A percentile compares a stretch with the other conserved stretches of the same genome.
Evolutionary conservation across 108 stramenopile genomes (phyloP).

Genomic region (Aurantiochytrium sp.): DNA sequence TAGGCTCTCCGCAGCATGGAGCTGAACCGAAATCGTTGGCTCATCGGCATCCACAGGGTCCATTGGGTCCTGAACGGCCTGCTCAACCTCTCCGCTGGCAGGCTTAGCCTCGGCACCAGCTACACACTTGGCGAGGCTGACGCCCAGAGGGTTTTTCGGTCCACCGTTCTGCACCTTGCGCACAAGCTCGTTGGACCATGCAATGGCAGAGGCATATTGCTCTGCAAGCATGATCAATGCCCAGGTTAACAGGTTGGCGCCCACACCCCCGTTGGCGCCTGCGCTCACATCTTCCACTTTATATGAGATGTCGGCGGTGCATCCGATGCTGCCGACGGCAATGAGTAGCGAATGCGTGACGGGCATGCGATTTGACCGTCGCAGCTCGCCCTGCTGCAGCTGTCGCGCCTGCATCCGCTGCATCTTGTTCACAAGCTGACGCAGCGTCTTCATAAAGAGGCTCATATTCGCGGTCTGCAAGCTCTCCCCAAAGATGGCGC

Average conservation of each 20-base stretch:
- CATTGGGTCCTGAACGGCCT: too few relatives aligned
- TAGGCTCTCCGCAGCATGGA: not conserved
- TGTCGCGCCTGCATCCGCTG: not conserved
- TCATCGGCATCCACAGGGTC: not conserved
- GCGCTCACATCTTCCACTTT: not conserved
- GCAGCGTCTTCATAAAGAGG: not conserved
- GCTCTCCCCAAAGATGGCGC: not conserved
- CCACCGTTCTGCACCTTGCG: not conserved
- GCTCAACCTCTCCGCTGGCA: too few relatives aligned
- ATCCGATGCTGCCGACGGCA: not conserved
- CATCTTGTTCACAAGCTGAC: not conserved
- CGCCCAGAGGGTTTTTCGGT: too few relatives aligned
- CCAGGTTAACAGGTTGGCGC: not conserved
- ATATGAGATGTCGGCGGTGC: not conserved
- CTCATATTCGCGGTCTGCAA: not conserved
- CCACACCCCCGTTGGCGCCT: not conserved
- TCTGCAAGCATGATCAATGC: not conserved
- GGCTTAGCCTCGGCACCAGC: too few relatives aligned
- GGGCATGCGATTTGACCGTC: not conserved
- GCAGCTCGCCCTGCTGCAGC: not conserved
- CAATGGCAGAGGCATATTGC: conserved; percentile 2
- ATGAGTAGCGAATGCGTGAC: not conserved
- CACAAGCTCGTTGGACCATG: not conserved
- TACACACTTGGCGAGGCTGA: too few relatives aligned
- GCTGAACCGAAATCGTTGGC: not conserved